These are phyloP conservation scores for Boletus huronensis DNA, from an alignment of 768 basidiomycete species.

Conservation along the genomic window DNA sequence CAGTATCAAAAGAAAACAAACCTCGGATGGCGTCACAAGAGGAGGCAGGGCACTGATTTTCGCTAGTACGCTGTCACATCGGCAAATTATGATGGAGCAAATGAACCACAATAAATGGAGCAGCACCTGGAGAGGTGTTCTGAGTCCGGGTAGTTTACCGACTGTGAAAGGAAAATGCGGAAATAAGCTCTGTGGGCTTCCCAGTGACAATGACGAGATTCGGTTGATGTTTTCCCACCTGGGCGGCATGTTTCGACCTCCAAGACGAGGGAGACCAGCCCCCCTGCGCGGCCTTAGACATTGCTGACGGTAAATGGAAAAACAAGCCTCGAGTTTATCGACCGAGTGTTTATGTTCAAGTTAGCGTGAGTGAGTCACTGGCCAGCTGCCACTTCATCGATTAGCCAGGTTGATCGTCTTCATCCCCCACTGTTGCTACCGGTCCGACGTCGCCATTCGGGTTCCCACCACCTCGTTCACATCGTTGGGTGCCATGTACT, in stretches of 20 bases:
- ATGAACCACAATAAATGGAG: background rate
- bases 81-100: background rate
- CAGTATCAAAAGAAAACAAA: constrained; percentile 33
- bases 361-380: background rate
- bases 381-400: background rate
- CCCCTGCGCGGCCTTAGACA: constrained; percentile 7
- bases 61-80: constrained; percentile 58
- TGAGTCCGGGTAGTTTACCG: constrained; percentile 68
- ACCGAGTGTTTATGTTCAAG: background rate
- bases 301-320: background rate
- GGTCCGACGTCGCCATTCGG: background rate
- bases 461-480: background rate
- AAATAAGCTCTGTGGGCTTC: background rate
- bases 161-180: constrained; percentile 35
- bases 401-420: background rate
- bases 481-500: background rate
- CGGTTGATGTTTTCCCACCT: constrained; percentile 43
- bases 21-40: constrained; percentile 90
- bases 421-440: background rate
- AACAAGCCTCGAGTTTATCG: background rate
- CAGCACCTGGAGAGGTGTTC: constrained; percentile 56
- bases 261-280: constrained; percentile 77
- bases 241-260: constrained; percentile 72
- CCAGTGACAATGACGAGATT: background rate
- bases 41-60: constrained; percentile 83